These are phyloP conservation scores for Candida piceae DNA, from an alignment of 805 yeast species.

Conservation along the genomic window DNA sequence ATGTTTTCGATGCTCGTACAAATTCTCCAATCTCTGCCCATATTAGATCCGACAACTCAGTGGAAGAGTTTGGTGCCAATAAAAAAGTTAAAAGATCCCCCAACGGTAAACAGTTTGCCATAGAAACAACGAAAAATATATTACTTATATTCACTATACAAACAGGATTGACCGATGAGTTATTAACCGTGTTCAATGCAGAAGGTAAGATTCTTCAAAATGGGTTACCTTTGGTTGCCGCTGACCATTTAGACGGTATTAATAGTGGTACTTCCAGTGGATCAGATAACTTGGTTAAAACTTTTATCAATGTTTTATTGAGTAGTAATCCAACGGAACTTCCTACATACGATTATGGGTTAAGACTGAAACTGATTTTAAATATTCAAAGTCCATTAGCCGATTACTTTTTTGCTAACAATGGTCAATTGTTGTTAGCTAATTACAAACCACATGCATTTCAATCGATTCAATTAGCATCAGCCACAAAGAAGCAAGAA, in stretches of 20 bases:
- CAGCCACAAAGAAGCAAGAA: conserved; percentile 7
- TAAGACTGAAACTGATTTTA: conserved; percentile 31
- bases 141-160: conserved; percentile 39
- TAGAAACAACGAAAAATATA: conserved; percentile 35
- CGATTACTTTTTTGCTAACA: conserved; percentile 24
- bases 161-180: conserved; percentile 27
- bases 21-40: conserved; percentile 45
- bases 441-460: conserved; percentile 31
- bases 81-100: conserved; percentile 32
- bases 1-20: conserved; percentile 36
- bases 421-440: conserved; percentile 24
- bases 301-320: conserved; percentile 25
- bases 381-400: conserved; percentile 29
- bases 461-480: conserved; percentile 26
- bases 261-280: conserved; percentile 2
- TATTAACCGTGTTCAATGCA: conserved; percentile 25
- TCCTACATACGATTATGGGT: conserved; percentile 29
- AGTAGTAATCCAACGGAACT: conserved; percentile 17
- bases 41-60: conserved; percentile 37
- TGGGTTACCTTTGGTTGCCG: conserved; percentile 25
- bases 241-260: conserved; percentile 5
- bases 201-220: conserved; percentile 30
- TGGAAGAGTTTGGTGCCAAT: conserved; percentile 45
- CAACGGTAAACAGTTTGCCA: conserved; percentile 34
- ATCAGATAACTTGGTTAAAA: conserved; percentile 18